These are phyloP conservation scores for Yamadazyma triangularis DNA, from an alignment of 1,139 yeast species.

Conservation along the genomic window DNA sequence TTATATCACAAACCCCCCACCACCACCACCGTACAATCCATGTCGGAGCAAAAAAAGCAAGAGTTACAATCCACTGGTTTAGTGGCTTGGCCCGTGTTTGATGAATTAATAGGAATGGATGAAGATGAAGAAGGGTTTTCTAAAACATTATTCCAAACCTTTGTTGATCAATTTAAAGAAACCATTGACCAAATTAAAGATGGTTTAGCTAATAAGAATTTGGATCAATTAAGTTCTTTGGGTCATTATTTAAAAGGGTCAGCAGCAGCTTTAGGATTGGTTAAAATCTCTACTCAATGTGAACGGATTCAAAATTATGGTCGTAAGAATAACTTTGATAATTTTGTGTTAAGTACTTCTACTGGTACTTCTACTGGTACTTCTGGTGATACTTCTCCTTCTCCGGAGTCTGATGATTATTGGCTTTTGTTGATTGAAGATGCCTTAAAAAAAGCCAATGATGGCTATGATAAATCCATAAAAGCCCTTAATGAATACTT, in stretches of 20 bases:
- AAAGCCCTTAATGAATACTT: conserved; percentile 56
- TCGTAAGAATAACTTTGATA: conserved; percentile 44
- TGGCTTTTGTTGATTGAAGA: conserved; percentile 50
- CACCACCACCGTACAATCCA: too few species aligned
- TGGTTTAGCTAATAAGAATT: conserved; percentile 44
- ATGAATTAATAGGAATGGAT: conserved; percentile 90
- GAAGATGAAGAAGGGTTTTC: conserved; percentile 89
- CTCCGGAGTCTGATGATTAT: conserved; percentile 32
- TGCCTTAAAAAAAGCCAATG: conserved; percentile 55
- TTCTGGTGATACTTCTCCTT: conserved; percentile 10
- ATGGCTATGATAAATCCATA: conserved; percentile 54
- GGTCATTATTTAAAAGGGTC: conserved; percentile 96
- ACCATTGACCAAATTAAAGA: conserved; percentile 71
- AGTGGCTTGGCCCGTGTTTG: conserved; percentile 84
- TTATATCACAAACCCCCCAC: too few species aligned
- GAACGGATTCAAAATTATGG: conserved; percentile 93
- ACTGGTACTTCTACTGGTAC: conserved; percentile 4
- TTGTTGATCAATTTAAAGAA: conserved; percentile 82
- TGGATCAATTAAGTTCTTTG: conserved; percentile 61
- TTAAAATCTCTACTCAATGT: conserved; percentile 77
- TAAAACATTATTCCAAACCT: conserved; percentile 68
- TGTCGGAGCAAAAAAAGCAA: conserved; percentile 32
- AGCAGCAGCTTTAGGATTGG: conserved; percentile 89
- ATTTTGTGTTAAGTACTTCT: conserved; percentile 19
- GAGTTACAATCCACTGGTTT: conserved; percentile 52